phyloP scores from a whole-genome alignment of 768 basidiomycete species.

The Daedaleopsis sinensis region DNA sequence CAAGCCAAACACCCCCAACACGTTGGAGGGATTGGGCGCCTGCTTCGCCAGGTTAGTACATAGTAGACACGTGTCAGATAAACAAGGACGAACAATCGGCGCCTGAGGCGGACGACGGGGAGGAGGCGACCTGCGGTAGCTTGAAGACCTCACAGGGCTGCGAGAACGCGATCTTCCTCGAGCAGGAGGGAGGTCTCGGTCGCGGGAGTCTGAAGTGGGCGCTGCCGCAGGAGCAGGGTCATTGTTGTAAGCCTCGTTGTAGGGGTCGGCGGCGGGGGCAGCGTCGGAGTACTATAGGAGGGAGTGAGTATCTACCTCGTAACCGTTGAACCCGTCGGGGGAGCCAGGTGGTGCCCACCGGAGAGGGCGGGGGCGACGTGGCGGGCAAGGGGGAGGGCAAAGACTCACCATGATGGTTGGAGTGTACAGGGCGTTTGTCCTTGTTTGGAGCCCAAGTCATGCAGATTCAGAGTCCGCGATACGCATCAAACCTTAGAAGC shows the following conservation, averaged over 20 bases:
- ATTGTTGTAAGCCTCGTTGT: conserved; percentile 80
- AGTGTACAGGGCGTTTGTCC: conserved; percentile 30
- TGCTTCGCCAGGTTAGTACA: conserved; percentile 51
- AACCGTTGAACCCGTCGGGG: too few species aligned
- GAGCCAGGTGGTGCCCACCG: neutral
- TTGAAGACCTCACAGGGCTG: conserved; percentile 56
- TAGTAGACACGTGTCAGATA: conserved; percentile 11
- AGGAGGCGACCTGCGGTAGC: conserved; percentile 50
- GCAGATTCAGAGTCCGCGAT: conserved; percentile 29
- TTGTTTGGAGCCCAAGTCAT: conserved; percentile 26
- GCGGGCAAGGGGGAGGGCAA: conserved; percentile 3
- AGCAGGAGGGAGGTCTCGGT: conserved; percentile 56
- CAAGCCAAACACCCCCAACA: conserved; percentile 97
- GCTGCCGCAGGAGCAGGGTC: conserved; percentile 51
- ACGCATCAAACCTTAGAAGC: conserved; percentile 38
- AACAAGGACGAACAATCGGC: conserved; percentile 61
- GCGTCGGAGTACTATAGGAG: conserved; percentile 65
- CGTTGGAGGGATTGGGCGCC: conserved; percentile 86
- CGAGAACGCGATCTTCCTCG: conserved; percentile 77
- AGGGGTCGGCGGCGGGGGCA: conserved; percentile 67
- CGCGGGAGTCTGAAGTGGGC: conserved; percentile 41
- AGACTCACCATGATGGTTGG: conserved; percentile 69
- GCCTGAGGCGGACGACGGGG: conserved; percentile 70
- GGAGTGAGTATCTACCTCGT: neutral
- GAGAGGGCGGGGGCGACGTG: conserved; percentile 6